Evolutionary conservation across 2,329 filamentous ascomycete genomes (phyloP).

Genomic region (Aspergillus candidus): DNA sequence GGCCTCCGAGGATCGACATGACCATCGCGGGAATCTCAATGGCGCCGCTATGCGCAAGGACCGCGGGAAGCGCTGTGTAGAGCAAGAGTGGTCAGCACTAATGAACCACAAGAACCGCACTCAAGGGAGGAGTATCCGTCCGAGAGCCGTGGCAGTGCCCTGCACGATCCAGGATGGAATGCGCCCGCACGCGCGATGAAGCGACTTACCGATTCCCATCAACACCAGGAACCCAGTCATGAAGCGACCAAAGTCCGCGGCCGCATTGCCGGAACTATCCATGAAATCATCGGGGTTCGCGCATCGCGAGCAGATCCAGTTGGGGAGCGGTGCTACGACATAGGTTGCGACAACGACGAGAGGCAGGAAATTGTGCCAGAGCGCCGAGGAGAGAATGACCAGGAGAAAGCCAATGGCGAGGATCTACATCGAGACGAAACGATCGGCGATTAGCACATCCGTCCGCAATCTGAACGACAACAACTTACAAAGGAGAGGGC

Average conservation of each 20-base stretch:
- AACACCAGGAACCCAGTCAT: slow-evolving; percentile 91
- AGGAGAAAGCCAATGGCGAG: slow-evolving; percentile 98
- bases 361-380: slow-evolving; percentile 92
- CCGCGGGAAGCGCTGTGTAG: slow-evolving; percentile 67
- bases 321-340: slow-evolving; percentile 85
- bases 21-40: slow-evolving; percentile 81
- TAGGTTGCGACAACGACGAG: slow-evolving; percentile 95
- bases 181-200: neutral
- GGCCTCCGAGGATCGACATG: slow-evolving; percentile 88
- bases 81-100: slow-evolving; percentile 5
- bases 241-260: slow-evolving; percentile 92
- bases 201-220: slow-evolving; percentile 84
- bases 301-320: slow-evolving; percentile 89
- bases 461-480: too few relatives aligned
- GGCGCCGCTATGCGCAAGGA: slow-evolving; percentile 79
- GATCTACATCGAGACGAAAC: slow-evolving; percentile 47
- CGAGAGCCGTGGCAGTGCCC: too few relatives aligned
- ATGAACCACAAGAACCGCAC: neutral
- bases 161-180: too few relatives aligned
- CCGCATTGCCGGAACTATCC: slow-evolving; percentile 70
- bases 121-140: neutral
- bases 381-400: slow-evolving; percentile 93
- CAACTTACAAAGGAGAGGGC: slow-evolving; percentile 82
- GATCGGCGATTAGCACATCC: neutral
- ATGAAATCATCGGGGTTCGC: slow-evolving; percentile 95